Conservation (phyloP, 768 basidiomycete genomes). For the Auricularia sp. region DNA sequence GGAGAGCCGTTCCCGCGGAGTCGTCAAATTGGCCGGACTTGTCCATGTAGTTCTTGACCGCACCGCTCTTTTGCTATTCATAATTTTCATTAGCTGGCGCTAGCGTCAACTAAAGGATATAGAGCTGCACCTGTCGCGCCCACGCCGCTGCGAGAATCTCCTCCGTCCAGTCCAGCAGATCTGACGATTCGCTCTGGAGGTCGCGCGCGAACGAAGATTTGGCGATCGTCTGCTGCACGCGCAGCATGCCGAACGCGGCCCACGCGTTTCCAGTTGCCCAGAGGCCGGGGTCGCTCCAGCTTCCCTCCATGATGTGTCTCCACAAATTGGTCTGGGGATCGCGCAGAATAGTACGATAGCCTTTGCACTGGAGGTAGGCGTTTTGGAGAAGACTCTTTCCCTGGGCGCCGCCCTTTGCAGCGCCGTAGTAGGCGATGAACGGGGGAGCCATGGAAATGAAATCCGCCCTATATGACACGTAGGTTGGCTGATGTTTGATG, state of each 20-base stretch:
- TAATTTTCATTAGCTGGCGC: too few species aligned
- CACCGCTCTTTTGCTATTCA: not conserved
- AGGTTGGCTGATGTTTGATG: constrained; percentile 10
- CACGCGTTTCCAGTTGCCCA: constrained; percentile 23
- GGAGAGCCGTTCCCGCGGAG: constrained; percentile 4
- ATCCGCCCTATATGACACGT: constrained; percentile 10
- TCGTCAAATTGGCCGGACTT: constrained; percentile 2
- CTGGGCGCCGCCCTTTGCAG: constrained; percentile 19
- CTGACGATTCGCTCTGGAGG: constrained; percentile 22
- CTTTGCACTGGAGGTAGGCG: constrained; percentile 18
- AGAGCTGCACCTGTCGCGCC: not conserved
- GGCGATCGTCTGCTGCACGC: constrained; percentile 30
- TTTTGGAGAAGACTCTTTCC: constrained; percentile 11
- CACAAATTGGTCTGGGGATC: constrained; percentile 12
- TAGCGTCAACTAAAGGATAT: too few species aligned
- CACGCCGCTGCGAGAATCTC: constrained; percentile 25
- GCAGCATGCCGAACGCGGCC: constrained; percentile 32
- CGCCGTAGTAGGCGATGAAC: constrained; percentile 25
- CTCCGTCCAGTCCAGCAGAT: constrained; percentile 25
- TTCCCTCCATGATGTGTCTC: constrained; percentile 19
- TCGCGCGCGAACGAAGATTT: constrained; percentile 17
- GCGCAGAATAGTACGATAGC: constrained; percentile 18
- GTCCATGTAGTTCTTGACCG: not conserved
- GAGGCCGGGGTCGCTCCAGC: constrained; percentile 9
- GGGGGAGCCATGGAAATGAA: constrained; percentile 25